Conservation (phyloP, 345 rosid species). For the Acer negundo region DNA sequence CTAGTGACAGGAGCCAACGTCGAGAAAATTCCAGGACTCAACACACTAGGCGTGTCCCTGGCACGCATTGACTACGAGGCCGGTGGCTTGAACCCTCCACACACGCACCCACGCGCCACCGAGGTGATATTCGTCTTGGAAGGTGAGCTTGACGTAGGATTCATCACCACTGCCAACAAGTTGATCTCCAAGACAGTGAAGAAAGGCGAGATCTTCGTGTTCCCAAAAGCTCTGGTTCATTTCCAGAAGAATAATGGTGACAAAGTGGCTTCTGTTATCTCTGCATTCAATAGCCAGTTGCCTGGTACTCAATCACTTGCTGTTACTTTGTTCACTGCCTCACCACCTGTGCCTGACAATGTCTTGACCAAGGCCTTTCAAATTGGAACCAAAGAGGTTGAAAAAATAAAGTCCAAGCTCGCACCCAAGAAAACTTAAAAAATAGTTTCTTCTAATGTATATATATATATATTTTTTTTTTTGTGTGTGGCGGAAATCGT, state of each 20-base stretch:
- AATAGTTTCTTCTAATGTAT: background rate
- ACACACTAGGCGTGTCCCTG: slow-evolving; percentile 64
- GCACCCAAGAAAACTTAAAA: slow-evolving; percentile 45
- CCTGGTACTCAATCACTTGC: slow-evolving; percentile 63
- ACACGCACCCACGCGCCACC: slow-evolving; percentile 74
- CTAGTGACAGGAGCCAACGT: slow-evolving; percentile 56
- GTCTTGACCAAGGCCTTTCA: slow-evolving; percentile 68
- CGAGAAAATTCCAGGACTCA: slow-evolving; percentile 61
- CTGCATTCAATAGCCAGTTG: slow-evolving; percentile 65
- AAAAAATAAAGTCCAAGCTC: slow-evolving; percentile 53
- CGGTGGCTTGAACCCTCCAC: slow-evolving; percentile 65
- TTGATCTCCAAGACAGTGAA: slow-evolving; percentile 46
- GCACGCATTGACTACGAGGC: slow-evolving; percentile 57
- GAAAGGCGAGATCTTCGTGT: slow-evolving; percentile 58
- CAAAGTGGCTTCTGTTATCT: slow-evolving; percentile 42
- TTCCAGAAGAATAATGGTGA: slow-evolving; percentile 63
- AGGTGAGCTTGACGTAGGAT: slow-evolving; percentile 67
- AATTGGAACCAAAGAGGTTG: slow-evolving; percentile 56
- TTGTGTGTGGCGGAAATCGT: background rate
- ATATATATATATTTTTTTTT: too few species aligned
- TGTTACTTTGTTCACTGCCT: slow-evolving; percentile 39
- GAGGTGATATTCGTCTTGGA: slow-evolving; percentile 59
- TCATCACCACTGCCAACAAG: slow-evolving; percentile 64
- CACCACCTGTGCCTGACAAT: slow-evolving; percentile 55
- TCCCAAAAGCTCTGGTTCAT: slow-evolving; percentile 68